Percentiles rank a stretch among this genome's conserved stretches.
Conservation (phyloP, 805 yeast genomes). For the Ogataea populi-albae region DNA sequence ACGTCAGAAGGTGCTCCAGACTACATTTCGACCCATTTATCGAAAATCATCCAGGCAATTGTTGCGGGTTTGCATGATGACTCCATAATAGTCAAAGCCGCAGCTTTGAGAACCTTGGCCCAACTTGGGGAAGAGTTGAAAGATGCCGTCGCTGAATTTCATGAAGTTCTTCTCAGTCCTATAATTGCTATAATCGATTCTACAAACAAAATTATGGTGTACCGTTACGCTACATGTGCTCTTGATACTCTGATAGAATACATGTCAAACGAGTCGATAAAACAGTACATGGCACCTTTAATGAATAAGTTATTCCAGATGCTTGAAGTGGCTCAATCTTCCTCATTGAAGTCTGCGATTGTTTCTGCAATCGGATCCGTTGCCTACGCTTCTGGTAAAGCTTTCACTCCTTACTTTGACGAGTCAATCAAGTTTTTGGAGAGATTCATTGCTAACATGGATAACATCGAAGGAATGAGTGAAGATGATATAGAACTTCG, state of each 20-base stretch:
- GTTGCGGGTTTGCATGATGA: conserved; percentile 75
- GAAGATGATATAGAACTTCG: conserved; percentile 90
- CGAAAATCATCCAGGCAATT: conserved; percentile 68
- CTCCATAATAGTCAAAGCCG: conserved; percentile 72
- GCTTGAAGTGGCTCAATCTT: conserved; percentile 71
- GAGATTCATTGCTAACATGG: conserved; percentile 69
- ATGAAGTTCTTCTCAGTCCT: conserved; percentile 77
- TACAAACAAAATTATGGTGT: conserved; percentile 77
- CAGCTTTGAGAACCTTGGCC: conserved; percentile 79
- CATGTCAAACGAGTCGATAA: conserved; percentile 82
- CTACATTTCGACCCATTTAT: conserved; percentile 71
- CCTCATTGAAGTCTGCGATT: conserved; percentile 73
- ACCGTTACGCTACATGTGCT: conserved; percentile 87
- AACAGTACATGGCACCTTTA: conserved; percentile 76
- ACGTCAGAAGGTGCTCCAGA: conserved; percentile 95
- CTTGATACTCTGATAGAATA: conserved; percentile 90
- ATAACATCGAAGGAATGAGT: conserved; percentile 68
- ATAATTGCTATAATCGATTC: conserved; percentile 84
- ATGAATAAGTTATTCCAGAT: conserved; percentile 85
- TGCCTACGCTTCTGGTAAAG: conserved; percentile 90
- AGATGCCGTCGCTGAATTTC: conserved; percentile 79
- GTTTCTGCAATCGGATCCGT: conserved; percentile 97
- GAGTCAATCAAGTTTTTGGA: conserved; percentile 77
- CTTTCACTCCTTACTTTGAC: conserved; percentile 82
- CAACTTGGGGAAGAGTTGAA: conserved; percentile 81